phyloP scores from a whole-genome alignment of 2,329 filamentous ascomycete species.

The Lizonia empirigonia region DNA sequence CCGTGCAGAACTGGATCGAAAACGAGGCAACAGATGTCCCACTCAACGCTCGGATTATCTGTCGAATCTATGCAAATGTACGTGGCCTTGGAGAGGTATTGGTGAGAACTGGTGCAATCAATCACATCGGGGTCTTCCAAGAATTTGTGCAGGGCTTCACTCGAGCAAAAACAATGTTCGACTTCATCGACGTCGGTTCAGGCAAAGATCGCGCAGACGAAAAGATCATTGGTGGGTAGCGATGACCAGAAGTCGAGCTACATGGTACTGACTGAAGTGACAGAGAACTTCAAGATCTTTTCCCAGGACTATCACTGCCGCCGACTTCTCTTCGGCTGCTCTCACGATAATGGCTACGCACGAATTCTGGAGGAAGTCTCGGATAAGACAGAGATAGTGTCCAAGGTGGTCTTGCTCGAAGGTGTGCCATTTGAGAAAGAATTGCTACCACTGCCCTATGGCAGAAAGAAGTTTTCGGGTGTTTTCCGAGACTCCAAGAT shows the following conservation, averaged over 20 bases:
- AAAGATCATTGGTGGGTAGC: slow-evolving; percentile 55
- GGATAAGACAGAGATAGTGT: slow-evolving; percentile 51
- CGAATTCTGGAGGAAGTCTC: slow-evolving; percentile 58
- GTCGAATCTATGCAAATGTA: slow-evolving; percentile 61
- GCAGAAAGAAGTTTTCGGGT: slow-evolving; percentile 56
- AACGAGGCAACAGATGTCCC: slow-evolving; percentile 45
- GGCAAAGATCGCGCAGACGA: slow-evolving; percentile 55
- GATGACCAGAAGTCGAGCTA: neutral
- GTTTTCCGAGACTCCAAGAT: slow-evolving; percentile 62
- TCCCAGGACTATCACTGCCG: slow-evolving; percentile 65
- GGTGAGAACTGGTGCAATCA: slow-evolving; percentile 52
- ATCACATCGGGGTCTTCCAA: slow-evolving; percentile 51
- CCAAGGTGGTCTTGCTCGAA: slow-evolving; percentile 62
- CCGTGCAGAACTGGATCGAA: slow-evolving; percentile 53
- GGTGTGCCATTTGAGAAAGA: slow-evolving; percentile 62
- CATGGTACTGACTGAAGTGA: slow-evolving; percentile 7
- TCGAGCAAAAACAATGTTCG: slow-evolving; percentile 52
- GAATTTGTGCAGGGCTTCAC: slow-evolving; percentile 64
- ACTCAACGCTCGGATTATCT: slow-evolving; percentile 54
- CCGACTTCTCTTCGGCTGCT: slow-evolving; percentile 65
- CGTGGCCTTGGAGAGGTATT: slow-evolving; percentile 58
- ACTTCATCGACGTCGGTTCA: slow-evolving; percentile 54
- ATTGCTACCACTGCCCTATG: slow-evolving; percentile 57
- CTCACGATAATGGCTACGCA: slow-evolving; percentile 62
- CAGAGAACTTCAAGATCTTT: slow-evolving; percentile 61